Conservation (phyloP, 768 basidiomycete genomes). For the Dioszegia hungarica region DNA sequence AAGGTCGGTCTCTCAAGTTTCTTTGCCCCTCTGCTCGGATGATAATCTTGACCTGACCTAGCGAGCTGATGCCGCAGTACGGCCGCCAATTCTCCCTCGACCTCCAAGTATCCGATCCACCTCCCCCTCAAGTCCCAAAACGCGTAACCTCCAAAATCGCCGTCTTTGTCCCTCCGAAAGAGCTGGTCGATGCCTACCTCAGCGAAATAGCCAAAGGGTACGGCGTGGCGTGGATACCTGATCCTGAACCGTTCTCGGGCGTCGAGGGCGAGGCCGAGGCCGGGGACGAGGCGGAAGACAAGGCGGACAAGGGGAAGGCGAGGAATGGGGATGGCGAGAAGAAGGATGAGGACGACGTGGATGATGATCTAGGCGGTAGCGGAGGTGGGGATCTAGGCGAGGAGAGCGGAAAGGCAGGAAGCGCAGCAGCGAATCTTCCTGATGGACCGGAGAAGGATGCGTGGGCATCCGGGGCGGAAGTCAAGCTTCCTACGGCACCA, state of each 20-base stretch:
- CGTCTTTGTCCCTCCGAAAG: slow-evolving; percentile 63
- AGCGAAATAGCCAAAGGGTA: slow-evolving; percentile 86
- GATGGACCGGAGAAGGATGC: slow-evolving; percentile 8
- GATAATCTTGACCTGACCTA: too few species aligned
- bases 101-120: slow-evolving; percentile 72
- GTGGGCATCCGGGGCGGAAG: neutral
- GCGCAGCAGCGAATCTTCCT: slow-evolving; percentile 12
- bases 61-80: slow-evolving; percentile 52
- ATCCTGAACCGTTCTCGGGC: slow-evolving; percentile 24
- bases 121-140: slow-evolving; percentile 69
- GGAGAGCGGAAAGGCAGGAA: slow-evolving; percentile 6
- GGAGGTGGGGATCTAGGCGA: neutral
- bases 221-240: slow-evolving; percentile 63
- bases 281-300: neutral
- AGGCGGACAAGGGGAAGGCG: slow-evolving; percentile 6
- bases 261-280: slow-evolving; percentile 31
- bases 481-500: neutral
- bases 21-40: too few species aligned
- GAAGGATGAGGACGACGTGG: slow-evolving; percentile 14
- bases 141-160: slow-evolving; percentile 72
- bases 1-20: slow-evolving; percentile 52
- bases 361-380: slow-evolving; percentile 33
- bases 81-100: slow-evolving; percentile 80
- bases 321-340: slow-evolving; percentile 18
- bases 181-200: slow-evolving; percentile 82